phyloP scores from a whole-genome alignment of 2,329 filamentous ascomycete species.

The Diplodia scrobiculata region DNA sequence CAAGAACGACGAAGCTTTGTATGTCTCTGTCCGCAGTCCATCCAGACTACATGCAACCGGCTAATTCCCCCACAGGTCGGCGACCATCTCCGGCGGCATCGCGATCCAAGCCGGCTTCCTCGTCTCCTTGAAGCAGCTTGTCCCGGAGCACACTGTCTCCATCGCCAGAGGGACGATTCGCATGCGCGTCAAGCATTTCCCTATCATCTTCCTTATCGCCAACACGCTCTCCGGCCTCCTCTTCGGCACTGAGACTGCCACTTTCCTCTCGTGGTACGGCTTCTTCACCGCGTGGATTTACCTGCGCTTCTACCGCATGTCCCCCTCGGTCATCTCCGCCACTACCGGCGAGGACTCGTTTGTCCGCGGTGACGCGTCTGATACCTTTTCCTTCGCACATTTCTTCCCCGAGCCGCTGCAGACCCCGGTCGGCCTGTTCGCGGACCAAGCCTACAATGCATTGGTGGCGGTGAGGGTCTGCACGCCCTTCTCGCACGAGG shows the following conservation, averaged over 20 bases:
- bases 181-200: constrained; percentile 82
- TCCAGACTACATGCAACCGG: not conserved
- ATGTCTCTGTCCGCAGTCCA: constrained; percentile 42
- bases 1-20: constrained; percentile 69
- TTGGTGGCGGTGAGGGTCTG: constrained; percentile 77
- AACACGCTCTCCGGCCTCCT: constrained; percentile 67
- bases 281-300: constrained; percentile 92
- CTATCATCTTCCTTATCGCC: constrained; percentile 71
- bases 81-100: constrained; percentile 83
- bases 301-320: constrained; percentile 87
- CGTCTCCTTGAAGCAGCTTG: constrained; percentile 94
- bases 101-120: constrained; percentile 91
- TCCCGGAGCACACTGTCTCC: constrained; percentile 94
- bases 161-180: constrained; percentile 87
- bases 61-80: constrained; percentile 57
- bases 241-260: constrained; percentile 71
- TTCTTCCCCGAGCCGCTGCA: constrained; percentile 90
- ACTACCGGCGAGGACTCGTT: constrained; percentile 55
- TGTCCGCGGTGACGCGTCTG: constrained; percentile 86
- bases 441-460: constrained; percentile 71
- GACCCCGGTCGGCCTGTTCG: constrained; percentile 71
- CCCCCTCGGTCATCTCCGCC: constrained; percentile 59
- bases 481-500: constrained; percentile 80
- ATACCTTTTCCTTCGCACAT: constrained; percentile 93
- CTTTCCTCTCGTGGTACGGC: constrained; percentile 77